Evolutionary conservation across 2,329 filamentous ascomycete species (phyloP), one percentile per base, ranked within the genome.

Genomic region (Metarhizium album): DNA sequence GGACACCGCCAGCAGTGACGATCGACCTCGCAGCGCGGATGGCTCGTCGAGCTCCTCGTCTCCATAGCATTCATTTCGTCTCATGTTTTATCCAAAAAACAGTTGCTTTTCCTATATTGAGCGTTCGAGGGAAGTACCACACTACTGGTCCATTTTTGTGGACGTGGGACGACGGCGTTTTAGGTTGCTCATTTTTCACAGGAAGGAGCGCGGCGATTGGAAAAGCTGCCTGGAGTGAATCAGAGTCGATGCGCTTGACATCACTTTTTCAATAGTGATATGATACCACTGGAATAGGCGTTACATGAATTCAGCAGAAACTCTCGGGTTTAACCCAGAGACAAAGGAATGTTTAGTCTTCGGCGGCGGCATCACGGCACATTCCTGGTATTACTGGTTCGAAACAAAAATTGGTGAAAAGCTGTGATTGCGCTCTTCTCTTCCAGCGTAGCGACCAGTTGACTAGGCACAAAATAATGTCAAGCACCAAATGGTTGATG

Each of bases 201-300:
- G 16, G 6, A 14, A 20, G 22, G 47, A 22, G 23, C 7, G 16
- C 13, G 35, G 42, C 46, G 38, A 23, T 38, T n/a, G 35, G 20
- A 49, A 22, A 23, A 42, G 43, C 42, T 42, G 22, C 4, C 18
- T 22, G 38, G 22, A 20, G 38, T n/a, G 38, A n/a, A 42, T 20
- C 9, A 42, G 38, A 22, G 13, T 18, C 14, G 18, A 23, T 24
- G 20, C 40, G 45, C 49, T 22, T n/a, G 20, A 54, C 56, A 50
- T 55, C 46, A 56, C 46, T 56, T 53, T 58, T 45, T 56, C 49
- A 51, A 54, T 55, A 29, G 53, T 59, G 61, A 64, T 57, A 67
- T 67, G 65, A 67, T 67, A 67, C 64, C 64, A 67, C 54, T 58
- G 61, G 62, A 56, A 54, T 48, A 58, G 65, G 65, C 58, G 60